Conservation (phyloP, 2,329 filamentous ascomycete genomes). For the Tolypocladium pustulatum region DNA sequence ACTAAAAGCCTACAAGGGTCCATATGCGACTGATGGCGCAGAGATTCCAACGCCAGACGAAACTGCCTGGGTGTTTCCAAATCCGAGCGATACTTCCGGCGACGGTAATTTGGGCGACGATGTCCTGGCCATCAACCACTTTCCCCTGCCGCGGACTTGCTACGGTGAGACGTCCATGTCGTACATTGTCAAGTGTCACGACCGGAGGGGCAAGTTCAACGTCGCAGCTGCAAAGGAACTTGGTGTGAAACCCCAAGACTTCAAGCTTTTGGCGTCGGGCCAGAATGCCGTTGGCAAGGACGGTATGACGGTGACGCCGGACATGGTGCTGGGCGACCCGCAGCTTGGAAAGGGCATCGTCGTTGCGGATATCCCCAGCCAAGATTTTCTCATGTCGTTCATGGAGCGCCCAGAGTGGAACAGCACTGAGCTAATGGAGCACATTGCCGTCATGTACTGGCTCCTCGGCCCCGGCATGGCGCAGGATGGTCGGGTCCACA, state of each 20-base stretch:
- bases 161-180: constrained; percentile 62
- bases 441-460: constrained; percentile 67
- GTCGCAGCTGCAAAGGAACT: constrained; percentile 51
- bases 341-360: constrained; percentile 64
- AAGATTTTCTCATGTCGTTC: constrained; percentile 59
- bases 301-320: constrained; percentile 64
- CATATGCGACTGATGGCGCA: constrained; percentile 20
- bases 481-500: constrained; percentile 48
- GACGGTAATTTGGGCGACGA: constrained; percentile 5
- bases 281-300: constrained; percentile 50
- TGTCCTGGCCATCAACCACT: constrained; percentile 13
- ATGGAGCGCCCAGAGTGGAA: constrained; percentile 64
- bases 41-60: constrained; percentile 10
- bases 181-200: constrained; percentile 73
- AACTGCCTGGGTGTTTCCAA: constrained; percentile 17
- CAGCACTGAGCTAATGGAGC: constrained; percentile 51
- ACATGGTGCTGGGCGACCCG: constrained; percentile 69
- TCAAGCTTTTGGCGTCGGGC: constrained; percentile 50
- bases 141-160: constrained; percentile 53
- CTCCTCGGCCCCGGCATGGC: constrained; percentile 61
- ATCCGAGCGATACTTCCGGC: constrained; percentile 4
- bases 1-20: constrained; percentile 60
- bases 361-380: constrained; percentile 66
- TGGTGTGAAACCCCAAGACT: constrained; percentile 51
- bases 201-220: constrained; percentile 73